Evolutionary conservation across 75 land plant species (phyloP).

Genomic region (Gnetum montanum): DNA sequence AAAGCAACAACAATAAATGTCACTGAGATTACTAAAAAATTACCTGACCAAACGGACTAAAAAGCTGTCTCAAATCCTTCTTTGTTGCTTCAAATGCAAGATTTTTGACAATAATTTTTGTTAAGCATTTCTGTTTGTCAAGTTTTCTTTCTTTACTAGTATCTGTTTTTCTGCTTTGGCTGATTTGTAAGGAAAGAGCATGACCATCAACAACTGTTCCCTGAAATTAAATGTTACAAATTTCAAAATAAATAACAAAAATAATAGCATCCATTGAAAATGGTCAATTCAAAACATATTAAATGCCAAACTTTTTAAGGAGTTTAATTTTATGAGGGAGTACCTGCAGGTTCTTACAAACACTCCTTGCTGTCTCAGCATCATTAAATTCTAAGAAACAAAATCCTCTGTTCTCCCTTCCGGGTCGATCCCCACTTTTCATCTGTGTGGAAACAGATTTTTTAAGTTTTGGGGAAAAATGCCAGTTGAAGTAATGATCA

Average conservation of each 20-base stretch:
- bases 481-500: not conserved
- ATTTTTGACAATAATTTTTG: constrained; percentile 88
- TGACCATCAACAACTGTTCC: constrained; percentile 96
- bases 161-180: constrained; percentile 46
- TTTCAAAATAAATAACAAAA: not conserved
- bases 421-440: constrained; percentile 20
- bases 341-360: constrained; percentile 88
- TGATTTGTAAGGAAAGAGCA: constrained; percentile 85
- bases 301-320: too few relatives aligned
- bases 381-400: constrained; percentile 93
- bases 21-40: too few relatives aligned
- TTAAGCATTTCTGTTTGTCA: constrained; percentile 63
- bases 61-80: constrained; percentile 86
- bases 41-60: constrained; percentile 97
- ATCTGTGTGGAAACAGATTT: constrained; percentile 45
- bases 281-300: too few relatives aligned
- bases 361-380: constrained; percentile 60
- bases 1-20: too few relatives aligned
- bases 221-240: constrained; percentile 20
- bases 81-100: constrained; percentile 97
- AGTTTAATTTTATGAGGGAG: not conserved
- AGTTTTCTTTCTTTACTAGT: constrained; percentile 28
- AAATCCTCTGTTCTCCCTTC: constrained; percentile 62
- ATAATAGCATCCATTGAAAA: too few relatives aligned
- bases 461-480: constrained; percentile 15